A percentile compares a stretch with the other conserved stretches of the same genome.
These are phyloP conservation scores for Sporothrix mexicana DNA, from an alignment of 2,329 filamentous ascomycete species.

Conservation along the genomic window DNA sequence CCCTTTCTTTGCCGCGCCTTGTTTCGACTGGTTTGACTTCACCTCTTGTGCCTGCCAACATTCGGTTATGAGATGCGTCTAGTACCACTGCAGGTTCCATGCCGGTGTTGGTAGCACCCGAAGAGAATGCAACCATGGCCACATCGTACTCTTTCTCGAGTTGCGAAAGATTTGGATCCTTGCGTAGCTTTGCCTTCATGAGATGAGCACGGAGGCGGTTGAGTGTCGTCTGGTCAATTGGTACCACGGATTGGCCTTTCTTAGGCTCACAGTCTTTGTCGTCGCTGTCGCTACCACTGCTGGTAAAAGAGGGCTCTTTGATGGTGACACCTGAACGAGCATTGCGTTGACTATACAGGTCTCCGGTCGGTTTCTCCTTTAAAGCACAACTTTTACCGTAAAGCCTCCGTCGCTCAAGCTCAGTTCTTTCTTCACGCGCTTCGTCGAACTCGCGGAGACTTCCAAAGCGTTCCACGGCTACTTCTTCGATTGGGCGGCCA, in stretches of 20 bases:
- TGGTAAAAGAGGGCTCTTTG: not conserved
- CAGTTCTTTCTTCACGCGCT: constrained; percentile 89
- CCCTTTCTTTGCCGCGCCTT: constrained; percentile 82
- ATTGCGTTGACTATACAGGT: constrained; percentile 76
- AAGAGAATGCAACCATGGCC: constrained; percentile 66
- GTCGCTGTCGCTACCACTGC: not conserved
- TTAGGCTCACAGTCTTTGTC: constrained; percentile 45
- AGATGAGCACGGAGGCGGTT: constrained; percentile 92
- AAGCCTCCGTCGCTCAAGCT: constrained; percentile 79
- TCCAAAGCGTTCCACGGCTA: constrained; percentile 83
- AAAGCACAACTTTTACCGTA: constrained; percentile 86
- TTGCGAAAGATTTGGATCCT: constrained; percentile 73
- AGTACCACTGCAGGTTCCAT: constrained; percentile 74
- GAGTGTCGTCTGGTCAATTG: constrained; percentile 76
- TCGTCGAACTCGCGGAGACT: constrained; percentile 86
- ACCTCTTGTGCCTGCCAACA: constrained; percentile 73
- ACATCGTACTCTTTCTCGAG: constrained; percentile 85
- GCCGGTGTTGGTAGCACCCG: constrained; percentile 51
- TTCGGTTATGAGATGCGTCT: constrained; percentile 85
- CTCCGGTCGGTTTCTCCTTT: constrained; percentile 85
- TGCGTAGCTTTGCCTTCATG: constrained; percentile 91
- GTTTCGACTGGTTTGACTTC: constrained; percentile 82
- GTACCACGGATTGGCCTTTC: constrained; percentile 45
- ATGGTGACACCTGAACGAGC: not conserved
- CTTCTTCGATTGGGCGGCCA: constrained; percentile 74